Percentiles rank a stretch among this genome's conserved stretches.
Conservation (phyloP, 768 basidiomycete species). For the Hygrophorus russula region DNA sequence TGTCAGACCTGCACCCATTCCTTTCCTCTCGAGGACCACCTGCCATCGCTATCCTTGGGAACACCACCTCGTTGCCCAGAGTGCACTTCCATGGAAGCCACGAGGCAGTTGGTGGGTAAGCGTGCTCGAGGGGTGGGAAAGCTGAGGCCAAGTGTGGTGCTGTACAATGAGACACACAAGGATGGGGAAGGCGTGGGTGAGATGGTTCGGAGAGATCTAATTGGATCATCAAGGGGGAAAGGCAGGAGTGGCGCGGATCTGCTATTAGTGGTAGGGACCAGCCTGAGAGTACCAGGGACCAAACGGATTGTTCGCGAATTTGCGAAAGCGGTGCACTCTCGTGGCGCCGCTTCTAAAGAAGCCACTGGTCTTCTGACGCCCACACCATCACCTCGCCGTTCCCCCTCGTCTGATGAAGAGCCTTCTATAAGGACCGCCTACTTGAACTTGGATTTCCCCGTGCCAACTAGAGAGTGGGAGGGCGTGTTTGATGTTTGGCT, state of each 20-base stretch:
- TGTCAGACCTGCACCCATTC: slow-evolving; percentile 75
- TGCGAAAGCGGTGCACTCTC: slow-evolving; percentile 60
- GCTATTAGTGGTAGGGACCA: slow-evolving; percentile 84
- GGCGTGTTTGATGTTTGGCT: slow-evolving; percentile 87
- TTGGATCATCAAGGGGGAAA: slow-evolving; percentile 57
- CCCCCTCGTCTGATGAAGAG: slow-evolving; percentile 35
- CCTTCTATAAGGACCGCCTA: slow-evolving; percentile 59
- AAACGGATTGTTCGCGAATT: slow-evolving; percentile 87
- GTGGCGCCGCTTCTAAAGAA: slow-evolving; percentile 25
- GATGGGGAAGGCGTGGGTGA: slow-evolving; percentile 83
- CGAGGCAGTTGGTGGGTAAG: slow-evolving; percentile 65
- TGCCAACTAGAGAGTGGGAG: slow-evolving; percentile 79
- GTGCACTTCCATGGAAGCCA: slow-evolving; percentile 57
- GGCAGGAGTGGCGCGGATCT: slow-evolving; percentile 70
- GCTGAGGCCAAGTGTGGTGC: slow-evolving; percentile 76
- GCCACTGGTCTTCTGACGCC: slow-evolving; percentile 28
- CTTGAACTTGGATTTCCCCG: slow-evolving; percentile 80
- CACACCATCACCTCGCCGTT: slow-evolving; percentile 36
- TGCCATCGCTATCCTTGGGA: slow-evolving; percentile 50
- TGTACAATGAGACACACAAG: slow-evolving; percentile 85
- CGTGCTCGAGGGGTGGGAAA: slow-evolving; percentile 71
- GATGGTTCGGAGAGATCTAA: slow-evolving; percentile 69
- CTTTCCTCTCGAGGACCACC: slow-evolving; percentile 51
- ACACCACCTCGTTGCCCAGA: slow-evolving; percentile 68
- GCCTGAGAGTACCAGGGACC: slow-evolving; percentile 80